Evolutionary conservation across 2,329 filamentous ascomycete genomes (phyloP), one percentile per base, ranked within the genome.

Genomic region (Drechslera avenae): DNA sequence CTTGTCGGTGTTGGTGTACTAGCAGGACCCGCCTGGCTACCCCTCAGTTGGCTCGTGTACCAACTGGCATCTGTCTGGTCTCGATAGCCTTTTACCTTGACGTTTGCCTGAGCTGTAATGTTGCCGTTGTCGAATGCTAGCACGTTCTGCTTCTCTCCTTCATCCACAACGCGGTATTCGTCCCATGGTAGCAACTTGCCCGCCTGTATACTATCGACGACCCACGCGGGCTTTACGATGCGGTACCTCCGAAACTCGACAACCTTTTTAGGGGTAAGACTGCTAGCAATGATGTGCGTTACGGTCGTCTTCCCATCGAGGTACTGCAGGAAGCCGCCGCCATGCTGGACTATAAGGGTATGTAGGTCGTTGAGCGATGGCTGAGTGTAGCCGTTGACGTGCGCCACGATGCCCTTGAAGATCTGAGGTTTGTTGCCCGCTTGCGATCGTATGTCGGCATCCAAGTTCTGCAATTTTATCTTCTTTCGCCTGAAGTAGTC

Each of bases 401-500:
- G 90, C 8, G 88, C 91, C 10, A 96, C 91, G 7, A 97, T 82
- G 0, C 91, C 91, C 61, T 88, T 90, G 79, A 99, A 99, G 44
- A 99, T 91, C 55, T 84, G 85, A 8, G 91, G 90, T 57, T 89
- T 90, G 59, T 87, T 86, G 0, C 78, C 74, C 1, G 86, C 83
- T 3, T 84, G 78, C 26, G 88, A 82, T 51, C 93, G 86, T 36
- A 96, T 79, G 46, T 96, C 85, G 7, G 86, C 86, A 74, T 99
- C 94, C 23, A 94, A 83, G 67, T 99, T 99, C 73, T 97, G 94
- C 3, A 99, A 82, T 71, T 99, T 99, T 73, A 96, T 86, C 80
- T 96, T 97, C 79, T 99, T 99, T 48, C 92, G 87, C 41, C 92
- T 83, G 71, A 97, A 95, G 73, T 97, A 99, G 68, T 97, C 93